Evolutionary conservation across 2,329 filamentous ascomycete genomes (phyloP).

Genomic region (Scedosporium aurantiacum): DNA sequence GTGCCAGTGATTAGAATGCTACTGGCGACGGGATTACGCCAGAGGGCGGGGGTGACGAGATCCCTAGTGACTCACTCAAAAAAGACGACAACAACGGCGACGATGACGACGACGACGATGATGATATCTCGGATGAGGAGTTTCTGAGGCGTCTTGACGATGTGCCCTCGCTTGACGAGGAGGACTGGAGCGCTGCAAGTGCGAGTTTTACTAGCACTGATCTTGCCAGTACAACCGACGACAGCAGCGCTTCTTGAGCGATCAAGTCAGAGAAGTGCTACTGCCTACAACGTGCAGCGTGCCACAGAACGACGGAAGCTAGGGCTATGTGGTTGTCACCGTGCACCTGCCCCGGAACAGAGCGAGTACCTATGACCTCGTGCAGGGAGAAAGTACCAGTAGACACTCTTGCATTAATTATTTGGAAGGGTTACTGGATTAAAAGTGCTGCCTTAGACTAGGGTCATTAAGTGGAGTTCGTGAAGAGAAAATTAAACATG

Average conservation of each 20-base stretch:
- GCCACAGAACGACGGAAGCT: no score
- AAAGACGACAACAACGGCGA: neutral
- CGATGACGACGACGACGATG: neutral
- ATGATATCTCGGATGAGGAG: neutral
- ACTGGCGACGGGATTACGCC: neutral
- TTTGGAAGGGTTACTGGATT: no score
- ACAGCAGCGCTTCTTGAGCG: neutral
- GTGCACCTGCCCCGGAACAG: no score
- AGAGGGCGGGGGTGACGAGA: neutral
- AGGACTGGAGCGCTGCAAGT: neutral
- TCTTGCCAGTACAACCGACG: neutral
- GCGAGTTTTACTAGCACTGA: neutral
- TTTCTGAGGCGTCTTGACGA: neutral
- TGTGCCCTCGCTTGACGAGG: neutral
- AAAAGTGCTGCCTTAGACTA: no score
- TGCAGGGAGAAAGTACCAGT: no score
- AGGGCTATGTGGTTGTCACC: no score
- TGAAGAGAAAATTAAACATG: no score
- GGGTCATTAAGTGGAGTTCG: no score
- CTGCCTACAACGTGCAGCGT: no score
- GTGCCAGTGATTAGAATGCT: conserved; percentile 8
- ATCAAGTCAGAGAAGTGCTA: no score
- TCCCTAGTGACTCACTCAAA: neutral
- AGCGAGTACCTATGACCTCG: no score
- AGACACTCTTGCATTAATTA: no score